Evolutionary conservation across 1,284 basidiomycete genomes (phyloP), one percentile per base, ranked within the genome.

Genomic region (Papiliotrema fonsecae): DNA sequence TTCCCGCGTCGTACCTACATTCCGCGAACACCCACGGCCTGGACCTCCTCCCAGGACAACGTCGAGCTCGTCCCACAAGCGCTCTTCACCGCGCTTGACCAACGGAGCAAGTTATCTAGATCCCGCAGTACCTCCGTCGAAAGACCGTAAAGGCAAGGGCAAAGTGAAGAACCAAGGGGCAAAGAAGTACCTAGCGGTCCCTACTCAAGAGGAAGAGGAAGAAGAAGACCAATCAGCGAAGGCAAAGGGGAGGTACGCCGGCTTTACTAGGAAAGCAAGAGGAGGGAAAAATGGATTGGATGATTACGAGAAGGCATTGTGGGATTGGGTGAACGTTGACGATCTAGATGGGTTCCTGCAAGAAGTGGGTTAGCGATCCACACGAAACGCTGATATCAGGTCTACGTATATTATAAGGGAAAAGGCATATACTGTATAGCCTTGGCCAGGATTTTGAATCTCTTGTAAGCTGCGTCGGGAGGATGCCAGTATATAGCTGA

Each of bases 241-340:
- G 43, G 24, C 18, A 22, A 26, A 14, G 44, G 54, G 49, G 18
- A 44, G 30, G 40, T 42, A 25, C 21, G 39, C 50, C n/a, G 30
- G 48, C 38, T 32, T 40, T 25, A 42, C 28, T 9, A 30, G 37
- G 34, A 16, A 28, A 19, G 6, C 36, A 30, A 22, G 22, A n/a
- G 31, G 14, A 30, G 26, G 7, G 18, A 61, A 56, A 48, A 52
- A 42, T 11, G 87, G 88, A 3, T 68, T 93, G 50, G 86, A 89
- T 62, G 83, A 83, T 14, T 85, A 89, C 67, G 90, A 97, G 70
- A 83, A 83, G 57, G 94, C 94, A 0, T 70, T 97, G 37, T 99
- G 96, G 96, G 87, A 88, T 56, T 99, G 96, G 96, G 90, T 96
- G 54, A 99, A 98, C 67, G 89, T 97, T 7, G 89, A 90, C 65